These are phyloP conservation scores for Phytophthora constricta DNA, from an alignment of 352 stramenopile genomes.

Conservation along the genomic window DNA sequence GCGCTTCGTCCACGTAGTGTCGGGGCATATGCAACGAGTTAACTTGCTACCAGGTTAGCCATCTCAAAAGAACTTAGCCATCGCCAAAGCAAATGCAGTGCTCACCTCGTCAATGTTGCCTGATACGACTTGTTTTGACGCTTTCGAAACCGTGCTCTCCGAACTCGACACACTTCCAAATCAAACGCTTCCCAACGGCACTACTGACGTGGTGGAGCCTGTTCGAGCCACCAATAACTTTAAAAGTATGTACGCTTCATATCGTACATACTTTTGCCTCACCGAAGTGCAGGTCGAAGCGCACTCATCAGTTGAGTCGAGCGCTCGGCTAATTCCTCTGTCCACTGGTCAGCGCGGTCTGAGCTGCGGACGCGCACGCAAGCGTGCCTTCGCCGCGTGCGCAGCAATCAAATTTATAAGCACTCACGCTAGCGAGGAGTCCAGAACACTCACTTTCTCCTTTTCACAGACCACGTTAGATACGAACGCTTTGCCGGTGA, in stretches of 20 bases:
- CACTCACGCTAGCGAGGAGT: not conserved
- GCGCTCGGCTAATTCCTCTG: conserved; percentile 14
- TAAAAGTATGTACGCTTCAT: too few species aligned
- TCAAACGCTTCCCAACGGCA: too few species aligned
- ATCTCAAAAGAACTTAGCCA: conserved; percentile 6
- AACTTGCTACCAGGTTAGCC: conserved; percentile 16
- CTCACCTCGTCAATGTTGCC: too few species aligned
- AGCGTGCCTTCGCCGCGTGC: not conserved
- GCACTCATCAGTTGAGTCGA: not conserved
- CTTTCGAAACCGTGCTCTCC: not conserved
- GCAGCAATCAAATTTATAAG: conserved; percentile 6
- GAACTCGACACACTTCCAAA: too few species aligned
- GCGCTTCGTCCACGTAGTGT: too few species aligned
- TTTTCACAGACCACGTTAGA: not conserved
- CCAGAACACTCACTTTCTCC: not conserved
- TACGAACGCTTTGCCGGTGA: conserved; percentile 14
- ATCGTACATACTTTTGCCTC: too few species aligned
- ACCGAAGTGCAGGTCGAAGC: not conserved
- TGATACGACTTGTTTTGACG: too few species aligned
- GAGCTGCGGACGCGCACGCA: conserved; percentile 24
- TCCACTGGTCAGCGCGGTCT: conserved; percentile 27
- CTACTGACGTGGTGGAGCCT: too few species aligned
- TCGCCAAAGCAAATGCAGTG: not conserved
- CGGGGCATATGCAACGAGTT: too few species aligned
- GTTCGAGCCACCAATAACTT: too few species aligned